Evolutionary conservation across 2,329 filamentous ascomycete species (phyloP), one percentile per base, ranked within the genome.

Genomic region (Penicillium sp.): DNA sequence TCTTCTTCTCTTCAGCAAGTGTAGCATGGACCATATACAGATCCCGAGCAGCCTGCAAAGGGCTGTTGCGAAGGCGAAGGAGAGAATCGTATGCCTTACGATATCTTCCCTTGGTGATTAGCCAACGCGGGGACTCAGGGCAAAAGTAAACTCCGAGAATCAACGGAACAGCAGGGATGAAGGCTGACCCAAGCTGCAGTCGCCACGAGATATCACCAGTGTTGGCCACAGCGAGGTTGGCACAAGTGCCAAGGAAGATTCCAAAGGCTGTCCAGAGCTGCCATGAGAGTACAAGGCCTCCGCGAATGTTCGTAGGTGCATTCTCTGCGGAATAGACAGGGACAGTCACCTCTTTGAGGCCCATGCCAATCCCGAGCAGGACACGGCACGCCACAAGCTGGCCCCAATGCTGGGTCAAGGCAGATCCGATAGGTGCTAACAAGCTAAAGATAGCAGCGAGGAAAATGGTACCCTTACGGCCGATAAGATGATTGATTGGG

Each of bases 291-390:
- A 83, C 82, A 4, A 85, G 68, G 6, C 78, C 81, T 10, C 83
- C 83, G 4, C 83, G 80, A 57, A 85, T 83, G n/a, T 75, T 73
- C 1, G 81, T 77, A 0, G 83, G 83, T 0, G 81, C 73, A 59
- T 81, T 83, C 60, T 85, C 83, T 0, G 83, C 82, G 0, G 81
- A 81, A 64, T 79, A 85, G 31, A 85, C 79, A 0, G 83, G 83
- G 0, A 84, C 80, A 0, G 81, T 83, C 4, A 71, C 69, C 60
- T 72, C 73, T 41, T 77, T 76, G 16, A 72, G 63, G 18, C 73
- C 75, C 72, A 77, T 76, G 14, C 75, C 75, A 43, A 77, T 70
- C 5, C 75, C 75, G 2, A 77, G 66, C 13, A 68, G 44, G 4
- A 68, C 47, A 52, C 65, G 64, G 16, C 57, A 60, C 10, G 54